Base-by-base conservation (phyloP, 2,329 filamentous ascomycete species). In the Huntiella savannae region DNA sequence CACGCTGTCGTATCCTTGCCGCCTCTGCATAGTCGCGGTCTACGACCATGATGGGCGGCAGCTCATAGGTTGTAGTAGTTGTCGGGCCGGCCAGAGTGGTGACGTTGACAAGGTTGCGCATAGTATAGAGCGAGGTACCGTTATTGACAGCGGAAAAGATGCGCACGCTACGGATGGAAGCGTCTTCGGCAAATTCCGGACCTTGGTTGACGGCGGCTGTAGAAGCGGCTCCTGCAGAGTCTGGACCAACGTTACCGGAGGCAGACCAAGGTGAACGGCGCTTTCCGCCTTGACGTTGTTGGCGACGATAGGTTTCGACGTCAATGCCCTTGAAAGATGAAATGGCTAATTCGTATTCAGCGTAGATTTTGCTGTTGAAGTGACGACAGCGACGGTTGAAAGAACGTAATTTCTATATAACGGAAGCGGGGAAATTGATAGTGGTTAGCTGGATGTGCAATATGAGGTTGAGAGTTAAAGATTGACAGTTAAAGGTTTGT, bases 301-400 rank as follows among this genome's bases (percentile, higher is more conserved):
- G 17, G 43, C 17, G 34, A 15, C 38, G 43, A 16, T 39, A 33
- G n/a, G 13, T 28, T 32, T 36, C 33, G 28, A 46, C 37, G 45
- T 41, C 45, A 15, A 42, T 41, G 15, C 38, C 41, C 12, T 35
- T 17, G 17, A 32, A 45, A 37, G 34, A 35, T 33, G 12, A 33
- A 19, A 42, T 37, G 11, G 43, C 40, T 6, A 48, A 32, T 38
- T 48, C 46, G 46, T 48, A 44, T 35, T 48, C 28, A 22, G 35
- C 8, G 40, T 46, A 40, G 12, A 46, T 28, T 33, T 46, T 46
- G 5, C 45, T 28, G 45, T 46, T 40, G 13, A 46, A 8, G 16
- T 46, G 45, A n/a, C 34, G 33, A 11, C 10, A 11, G 33, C 32
- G 42, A 17, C 33, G 33, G 12, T 44, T 35, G 33, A 44, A 15